These are phyloP conservation scores for Dimocarpus longan DNA, from an alignment of 345 rosid genomes.

Conservation along the genomic window DNA sequence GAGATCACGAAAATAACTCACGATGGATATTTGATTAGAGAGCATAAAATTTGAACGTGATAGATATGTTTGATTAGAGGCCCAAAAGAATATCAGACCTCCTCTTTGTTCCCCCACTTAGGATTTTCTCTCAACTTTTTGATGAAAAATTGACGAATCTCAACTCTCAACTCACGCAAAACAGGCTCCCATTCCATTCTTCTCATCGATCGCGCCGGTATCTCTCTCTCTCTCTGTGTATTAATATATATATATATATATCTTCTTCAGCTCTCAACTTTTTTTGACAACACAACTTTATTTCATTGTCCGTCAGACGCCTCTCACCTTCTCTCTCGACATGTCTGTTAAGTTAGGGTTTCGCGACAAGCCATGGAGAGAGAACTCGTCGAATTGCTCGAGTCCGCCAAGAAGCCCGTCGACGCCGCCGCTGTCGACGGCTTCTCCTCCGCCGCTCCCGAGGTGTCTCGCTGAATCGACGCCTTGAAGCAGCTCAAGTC, in stretches of 20 bases:
- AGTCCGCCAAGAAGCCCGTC: slow-evolving; percentile 84
- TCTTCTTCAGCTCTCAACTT: neutral
- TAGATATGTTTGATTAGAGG: too few relatives aligned
- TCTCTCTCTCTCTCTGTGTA: too few relatives aligned
- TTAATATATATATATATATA: too few relatives aligned
- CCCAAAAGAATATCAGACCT: too few relatives aligned
- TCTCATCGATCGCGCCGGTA: neutral
- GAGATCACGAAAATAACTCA: too few relatives aligned
- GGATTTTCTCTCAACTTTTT: too few relatives aligned
- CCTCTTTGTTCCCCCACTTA: too few relatives aligned
- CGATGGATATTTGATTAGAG: too few relatives aligned
- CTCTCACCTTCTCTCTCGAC: neutral
- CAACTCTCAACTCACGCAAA: too few relatives aligned
- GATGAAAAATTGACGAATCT: too few relatives aligned
- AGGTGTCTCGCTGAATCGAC: slow-evolving; percentile 73
- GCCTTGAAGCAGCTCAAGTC: slow-evolving; percentile 61
- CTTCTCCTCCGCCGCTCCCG: slow-evolving; percentile 51
- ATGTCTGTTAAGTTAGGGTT: slow-evolving; percentile 8
- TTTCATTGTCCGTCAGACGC: neutral
- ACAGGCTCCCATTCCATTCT: neutral
- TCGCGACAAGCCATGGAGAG: slow-evolving; percentile 54
- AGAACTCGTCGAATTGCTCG: slow-evolving; percentile 80
- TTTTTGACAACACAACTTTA: neutral
- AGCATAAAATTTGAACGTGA: too few relatives aligned
- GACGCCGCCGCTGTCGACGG: slow-evolving; percentile 74